Evolutionary conservation across 2,329 filamentous ascomycete species (phyloP).

Genomic region (Calonectria henricotiae): DNA sequence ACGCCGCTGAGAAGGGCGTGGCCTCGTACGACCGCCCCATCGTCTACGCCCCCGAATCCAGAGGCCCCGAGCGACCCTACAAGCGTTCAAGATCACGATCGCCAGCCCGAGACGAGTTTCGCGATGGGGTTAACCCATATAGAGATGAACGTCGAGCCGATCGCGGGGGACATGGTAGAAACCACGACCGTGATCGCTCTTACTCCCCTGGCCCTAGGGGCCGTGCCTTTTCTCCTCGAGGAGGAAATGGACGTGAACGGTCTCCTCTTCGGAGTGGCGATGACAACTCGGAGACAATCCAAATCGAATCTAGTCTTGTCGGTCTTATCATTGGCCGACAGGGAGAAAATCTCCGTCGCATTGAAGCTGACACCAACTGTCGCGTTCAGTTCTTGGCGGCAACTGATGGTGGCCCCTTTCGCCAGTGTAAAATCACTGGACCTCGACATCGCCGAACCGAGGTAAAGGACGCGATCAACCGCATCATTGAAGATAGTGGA

Average conservation of each 20-base stretch:
- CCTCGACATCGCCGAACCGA: slow-evolving; percentile 80
- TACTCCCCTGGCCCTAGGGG: slow-evolving; percentile 77
- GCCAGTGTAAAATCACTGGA: slow-evolving; percentile 90
- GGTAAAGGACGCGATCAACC: slow-evolving; percentile 87
- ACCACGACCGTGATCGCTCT: slow-evolving; percentile 78
- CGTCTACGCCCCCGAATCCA: slow-evolving; percentile 61
- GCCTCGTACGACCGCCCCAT: slow-evolving; percentile 73
- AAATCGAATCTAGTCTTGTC: slow-evolving; percentile 89
- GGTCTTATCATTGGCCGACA: slow-evolving; percentile 92
- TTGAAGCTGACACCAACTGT: slow-evolving; percentile 87
- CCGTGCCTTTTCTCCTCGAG: slow-evolving; percentile 73
- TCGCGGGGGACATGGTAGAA: slow-evolving; percentile 56
- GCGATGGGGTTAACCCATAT: slow-evolving; percentile 87
- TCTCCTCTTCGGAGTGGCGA: slow-evolving; percentile 73
- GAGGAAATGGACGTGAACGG: slow-evolving; percentile 70
- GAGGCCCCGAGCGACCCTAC: slow-evolving; percentile 66
- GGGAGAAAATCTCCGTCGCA: slow-evolving; percentile 89
- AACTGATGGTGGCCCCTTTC: slow-evolving; percentile 80
- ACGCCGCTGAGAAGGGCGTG: slow-evolving; percentile 85
- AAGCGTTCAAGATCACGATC: slow-evolving; percentile 82
- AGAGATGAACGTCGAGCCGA: slow-evolving; percentile 85
- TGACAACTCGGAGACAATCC: slow-evolving; percentile 85
- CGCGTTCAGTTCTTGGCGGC: slow-evolving; percentile 91
- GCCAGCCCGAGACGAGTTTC: slow-evolving; percentile 79
- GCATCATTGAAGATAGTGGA: slow-evolving; percentile 86